A percentile compares a stretch with the other conserved stretches of the same genome.
phyloP scores from a whole-genome alignment of 2,329 filamentous ascomycete species.

The Penicillium sp. region DNA sequence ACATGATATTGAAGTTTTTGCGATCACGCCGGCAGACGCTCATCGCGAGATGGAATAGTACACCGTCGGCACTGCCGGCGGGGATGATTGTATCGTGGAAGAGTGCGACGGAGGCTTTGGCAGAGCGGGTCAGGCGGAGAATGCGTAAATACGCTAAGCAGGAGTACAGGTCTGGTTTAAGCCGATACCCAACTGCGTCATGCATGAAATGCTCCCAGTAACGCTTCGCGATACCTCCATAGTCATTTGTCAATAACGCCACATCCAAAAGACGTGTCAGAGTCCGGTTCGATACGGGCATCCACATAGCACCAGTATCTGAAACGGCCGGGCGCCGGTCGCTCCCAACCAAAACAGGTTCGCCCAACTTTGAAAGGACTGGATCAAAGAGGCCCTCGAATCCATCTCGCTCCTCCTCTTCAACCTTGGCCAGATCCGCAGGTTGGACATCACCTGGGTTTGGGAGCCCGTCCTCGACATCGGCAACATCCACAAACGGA shows the following conservation, averaged over 20 bases:
- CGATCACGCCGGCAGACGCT: conserved; percentile 75
- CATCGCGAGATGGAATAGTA: conserved; percentile 75
- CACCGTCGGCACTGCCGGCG: conserved; percentile 47
- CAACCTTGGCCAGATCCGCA: not conserved
- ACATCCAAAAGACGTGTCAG: conserved; percentile 73
- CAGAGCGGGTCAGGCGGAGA: conserved; percentile 69
- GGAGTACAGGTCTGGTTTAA: conserved; percentile 74
- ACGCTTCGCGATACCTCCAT: conserved; percentile 65
- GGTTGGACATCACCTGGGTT: not conserved
- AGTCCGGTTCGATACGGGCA: conserved; percentile 57
- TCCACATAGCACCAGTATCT: conserved; percentile 37
- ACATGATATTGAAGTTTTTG: conserved; percentile 72
- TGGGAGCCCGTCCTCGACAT: not conserved
- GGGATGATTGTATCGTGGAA: conserved; percentile 60
- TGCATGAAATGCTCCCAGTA: conserved; percentile 80
- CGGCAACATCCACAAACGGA: not conserved
- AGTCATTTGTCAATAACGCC: conserved; percentile 61
- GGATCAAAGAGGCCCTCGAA: not conserved
- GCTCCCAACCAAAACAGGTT: not conserved
- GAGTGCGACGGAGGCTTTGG: conserved; percentile 63
- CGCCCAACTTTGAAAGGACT: not conserved
- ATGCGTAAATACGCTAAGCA: conserved; percentile 71
- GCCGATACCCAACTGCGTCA: conserved; percentile 50
- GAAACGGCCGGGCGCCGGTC: not conserved
- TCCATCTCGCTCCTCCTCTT: not conserved